phyloP scores from a whole-genome alignment of 106 monocot species.

The Apostasia shenzhenica region DNA sequence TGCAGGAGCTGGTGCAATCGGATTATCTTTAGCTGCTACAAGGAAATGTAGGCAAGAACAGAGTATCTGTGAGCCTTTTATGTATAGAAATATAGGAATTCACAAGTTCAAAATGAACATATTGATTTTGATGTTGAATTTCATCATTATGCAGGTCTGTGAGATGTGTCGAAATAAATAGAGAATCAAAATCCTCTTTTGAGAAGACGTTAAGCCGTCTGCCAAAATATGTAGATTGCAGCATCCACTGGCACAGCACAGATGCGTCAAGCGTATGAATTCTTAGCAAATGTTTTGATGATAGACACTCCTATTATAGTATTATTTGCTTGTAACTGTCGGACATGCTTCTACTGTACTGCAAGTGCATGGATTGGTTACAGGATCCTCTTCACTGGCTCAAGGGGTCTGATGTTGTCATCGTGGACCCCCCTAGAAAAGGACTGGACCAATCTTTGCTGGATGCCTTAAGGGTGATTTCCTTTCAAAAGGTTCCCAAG shows the following conservation, averaged over 20 bases:
- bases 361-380: constrained; percentile 6
- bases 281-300: background rate
- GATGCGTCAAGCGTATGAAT: constrained; percentile 83
- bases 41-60: constrained; percentile 85
- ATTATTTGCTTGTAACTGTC: background rate
- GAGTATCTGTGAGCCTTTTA: background rate
- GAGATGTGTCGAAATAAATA: constrained; percentile 95
- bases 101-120: background rate
- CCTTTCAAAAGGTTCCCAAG: constrained; percentile 22
- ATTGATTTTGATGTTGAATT: background rate
- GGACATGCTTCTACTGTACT: background rate
- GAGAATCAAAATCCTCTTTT: constrained; percentile 84
- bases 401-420: constrained; percentile 77
- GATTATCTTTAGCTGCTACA: constrained; percentile 72
- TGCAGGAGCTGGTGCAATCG: constrained; percentile 88
- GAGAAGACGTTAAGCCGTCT: constrained; percentile 82
- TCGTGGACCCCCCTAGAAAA: constrained; percentile 99
- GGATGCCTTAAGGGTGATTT: constrained; percentile 46
- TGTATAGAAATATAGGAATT: background rate
- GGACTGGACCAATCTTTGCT: constrained; percentile 66
- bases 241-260: constrained; percentile 90
- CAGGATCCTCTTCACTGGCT: constrained; percentile 97
- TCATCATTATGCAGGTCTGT: constrained; percentile 52
- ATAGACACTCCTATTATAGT: background rate
- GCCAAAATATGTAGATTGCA: constrained; percentile 57